phyloP scores from a whole-genome alignment of 2,329 filamentous ascomycete species.

The Fusarium napiforme region DNA sequence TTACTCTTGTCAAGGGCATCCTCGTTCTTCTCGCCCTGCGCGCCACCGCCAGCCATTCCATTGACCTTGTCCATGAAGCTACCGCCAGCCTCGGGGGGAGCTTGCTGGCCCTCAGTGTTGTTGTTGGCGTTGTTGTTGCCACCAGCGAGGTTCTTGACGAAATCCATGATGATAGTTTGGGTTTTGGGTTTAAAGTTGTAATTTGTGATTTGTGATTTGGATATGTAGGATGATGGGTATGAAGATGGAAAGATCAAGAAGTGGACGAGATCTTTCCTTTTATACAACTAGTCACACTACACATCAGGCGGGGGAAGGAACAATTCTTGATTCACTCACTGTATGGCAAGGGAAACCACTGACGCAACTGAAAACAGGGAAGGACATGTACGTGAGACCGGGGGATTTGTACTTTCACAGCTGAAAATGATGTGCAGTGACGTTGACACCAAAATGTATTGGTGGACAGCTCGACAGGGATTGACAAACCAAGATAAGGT shows the following conservation, averaged over 20 bases:
- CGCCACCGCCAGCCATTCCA: slow-evolving; percentile 75
- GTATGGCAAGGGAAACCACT: slow-evolving; percentile 15
- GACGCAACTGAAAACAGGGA: slow-evolving; percentile 33
- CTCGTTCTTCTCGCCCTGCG: slow-evolving; percentile 82
- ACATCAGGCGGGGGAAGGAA: not conserved
- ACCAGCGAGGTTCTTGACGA: slow-evolving; percentile 63
- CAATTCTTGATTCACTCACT: slow-evolving; percentile 24
- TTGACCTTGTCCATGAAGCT: slow-evolving; percentile 78
- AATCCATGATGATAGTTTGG: slow-evolving; percentile 59
- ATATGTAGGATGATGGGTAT: not conserved
- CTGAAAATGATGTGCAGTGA: slow-evolving; percentile 37
- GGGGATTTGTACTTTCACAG: slow-evolving; percentile 5
- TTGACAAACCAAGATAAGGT: slow-evolving; percentile 29
- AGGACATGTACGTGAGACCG: not conserved
- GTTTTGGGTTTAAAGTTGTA: not conserved
- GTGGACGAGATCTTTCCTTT: slow-evolving; percentile 3
- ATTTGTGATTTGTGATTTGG: not conserved
- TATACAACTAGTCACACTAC: slow-evolving; percentile 4
- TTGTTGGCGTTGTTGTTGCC: slow-evolving; percentile 46
- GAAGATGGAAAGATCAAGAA: not conserved
- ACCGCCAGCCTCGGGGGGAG: slow-evolving; percentile 47
- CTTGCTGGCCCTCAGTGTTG: slow-evolving; percentile 43
- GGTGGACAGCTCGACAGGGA: slow-evolving; percentile 1
- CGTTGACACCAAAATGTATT: slow-evolving; percentile 28
- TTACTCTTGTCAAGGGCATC: slow-evolving; percentile 84